Base-by-base conservation (phyloP, 2,329 filamentous ascomycete genomes). In the Paracoccidioides brasiliensis region DNA sequence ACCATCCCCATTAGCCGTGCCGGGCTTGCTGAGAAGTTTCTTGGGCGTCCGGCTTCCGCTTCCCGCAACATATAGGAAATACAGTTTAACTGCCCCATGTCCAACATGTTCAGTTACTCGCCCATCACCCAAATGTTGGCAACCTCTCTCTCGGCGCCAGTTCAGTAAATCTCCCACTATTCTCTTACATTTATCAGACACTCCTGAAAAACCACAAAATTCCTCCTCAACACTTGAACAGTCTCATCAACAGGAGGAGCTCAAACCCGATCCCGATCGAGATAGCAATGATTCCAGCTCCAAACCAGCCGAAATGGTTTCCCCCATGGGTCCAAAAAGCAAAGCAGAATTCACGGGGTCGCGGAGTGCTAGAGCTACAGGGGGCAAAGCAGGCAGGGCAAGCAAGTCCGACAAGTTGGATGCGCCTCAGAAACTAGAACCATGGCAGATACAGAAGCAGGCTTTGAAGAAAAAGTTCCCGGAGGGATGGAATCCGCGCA, bases 391-490 rank as follows among this genome's bases (percentile, higher is more conserved):
- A n/a, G 50, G 32, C 28, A 42, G 32, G 5, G 4, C 45, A 44
- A 32, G 64, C 63, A 41, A 66, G 5, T n/a, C 33, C 14, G 50
- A 41, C 28, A 42, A 42, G 5, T 5, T 38, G 32, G 40, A 42
- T 10, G 33, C 4, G 14, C 50, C 50, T 42, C 22, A 60, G 55
- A 69, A 70, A 56, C 68, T 64, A 3, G 79, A 83, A 60, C 57
- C 64, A 3, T 97, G 93, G 93, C 78, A 81, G 67, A 69, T 80
- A 12, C 86, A 96, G 61, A 96, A 95, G 68, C 74, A 74, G 1
- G 85, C 83, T 0, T 71, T 94, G 40, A 80, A 84, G 63, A 71
- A 80, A 58, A 98, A 97, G 66, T 93, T 96, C 61, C 80, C 84
- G 6, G 82, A 72, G 42, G 74, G 84, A 8, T 98, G 91, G 90